Conservation (phyloP, 2,329 filamentous ascomycete genomes). For the Phialocephala sp. region DNA sequence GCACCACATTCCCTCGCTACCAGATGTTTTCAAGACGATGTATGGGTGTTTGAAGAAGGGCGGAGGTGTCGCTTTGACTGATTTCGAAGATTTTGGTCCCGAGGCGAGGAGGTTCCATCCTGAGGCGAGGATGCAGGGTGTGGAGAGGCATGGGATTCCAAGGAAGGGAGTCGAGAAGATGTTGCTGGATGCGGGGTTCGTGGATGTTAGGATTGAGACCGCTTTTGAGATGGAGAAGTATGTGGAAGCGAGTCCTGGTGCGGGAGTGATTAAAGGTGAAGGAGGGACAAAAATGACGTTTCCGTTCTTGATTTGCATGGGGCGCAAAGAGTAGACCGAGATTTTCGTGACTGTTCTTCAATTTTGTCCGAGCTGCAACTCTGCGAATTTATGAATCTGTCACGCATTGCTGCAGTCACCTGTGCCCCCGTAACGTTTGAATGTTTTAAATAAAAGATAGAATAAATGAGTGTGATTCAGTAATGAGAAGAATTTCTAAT, state of each 20-base stretch:
- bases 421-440: too few species aligned
- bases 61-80: constrained; percentile 58
- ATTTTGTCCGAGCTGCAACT: too few species aligned
- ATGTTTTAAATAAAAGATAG: too few species aligned
- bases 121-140: constrained; percentile 55
- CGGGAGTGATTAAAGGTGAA: constrained; percentile 40
- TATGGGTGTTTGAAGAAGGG: constrained; percentile 53
- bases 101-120: constrained; percentile 59
- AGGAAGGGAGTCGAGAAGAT: constrained; percentile 48
- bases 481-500: too few species aligned
- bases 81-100: constrained; percentile 62
- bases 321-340: constrained; percentile 34
- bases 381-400: too few species aligned
- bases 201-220: constrained; percentile 52
- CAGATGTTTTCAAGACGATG: constrained; percentile 51
- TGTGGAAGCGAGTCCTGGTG: constrained; percentile 51
- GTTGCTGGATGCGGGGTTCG: constrained; percentile 54
- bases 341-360: too few species aligned
- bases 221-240: constrained; percentile 57
- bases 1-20: constrained; percentile 58
- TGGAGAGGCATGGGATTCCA: constrained; percentile 59
- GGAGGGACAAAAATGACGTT: constrained; percentile 44
- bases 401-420: too few species aligned
- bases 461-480: too few species aligned
- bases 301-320: constrained; percentile 48